phyloP scores from a whole-genome alignment of 2,329 filamentous ascomycete species.

The Geosmithia putterillii region DNA sequence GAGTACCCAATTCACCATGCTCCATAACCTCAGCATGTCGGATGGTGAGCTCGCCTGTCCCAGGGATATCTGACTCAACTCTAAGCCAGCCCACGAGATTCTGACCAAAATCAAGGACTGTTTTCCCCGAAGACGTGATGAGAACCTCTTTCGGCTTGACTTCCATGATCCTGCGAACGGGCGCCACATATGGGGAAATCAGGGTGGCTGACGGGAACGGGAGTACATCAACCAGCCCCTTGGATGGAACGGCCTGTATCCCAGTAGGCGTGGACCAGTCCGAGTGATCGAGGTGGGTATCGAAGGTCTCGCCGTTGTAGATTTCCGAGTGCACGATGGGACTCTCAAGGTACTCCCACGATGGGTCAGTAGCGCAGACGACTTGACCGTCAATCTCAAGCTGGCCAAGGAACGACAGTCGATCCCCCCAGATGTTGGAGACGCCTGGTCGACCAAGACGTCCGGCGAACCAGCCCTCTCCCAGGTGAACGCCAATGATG shows the following conservation, averaged over 20 bases:
- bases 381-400: constrained; percentile 20
- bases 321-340: constrained; percentile 22
- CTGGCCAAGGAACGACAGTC: constrained; percentile 23
- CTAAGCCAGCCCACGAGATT: constrained; percentile 40
- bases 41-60: constrained; percentile 28
- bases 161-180: constrained; percentile 23
- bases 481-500: constrained; percentile 25
- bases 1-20: constrained; percentile 24
- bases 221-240: constrained; percentile 11
- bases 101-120: constrained; percentile 41
- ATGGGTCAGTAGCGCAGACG: constrained; percentile 20
- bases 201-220: constrained; percentile 18
- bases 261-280: constrained; percentile 15
- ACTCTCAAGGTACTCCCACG: constrained; percentile 20
- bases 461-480: constrained; percentile 36
- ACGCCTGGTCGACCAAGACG: constrained; percentile 16
- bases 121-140: constrained; percentile 25
- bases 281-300: constrained; percentile 16
- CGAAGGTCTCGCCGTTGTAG: constrained; percentile 42
- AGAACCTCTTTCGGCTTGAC: constrained; percentile 17
- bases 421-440: constrained; percentile 22
- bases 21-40: constrained; percentile 44
- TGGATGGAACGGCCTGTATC: constrained; percentile 14
- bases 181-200: constrained; percentile 27
- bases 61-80: constrained; percentile 20